phyloP scores from a whole-genome alignment of 352 stramenopile species.

The Pythium scleroteichum region DNA sequence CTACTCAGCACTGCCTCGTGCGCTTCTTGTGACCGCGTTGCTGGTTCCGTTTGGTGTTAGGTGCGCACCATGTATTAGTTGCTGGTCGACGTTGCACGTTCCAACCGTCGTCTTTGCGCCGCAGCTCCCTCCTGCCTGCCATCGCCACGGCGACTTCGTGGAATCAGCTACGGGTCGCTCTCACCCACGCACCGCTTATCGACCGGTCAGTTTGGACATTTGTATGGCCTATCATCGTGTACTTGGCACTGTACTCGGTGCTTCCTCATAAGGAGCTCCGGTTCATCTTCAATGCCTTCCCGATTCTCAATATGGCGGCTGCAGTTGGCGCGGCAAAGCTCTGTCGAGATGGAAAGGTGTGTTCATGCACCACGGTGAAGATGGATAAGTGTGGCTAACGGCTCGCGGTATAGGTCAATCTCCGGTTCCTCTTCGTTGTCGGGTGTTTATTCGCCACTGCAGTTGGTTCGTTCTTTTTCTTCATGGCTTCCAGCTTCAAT shows the following conservation, averaged over 20 bases:
- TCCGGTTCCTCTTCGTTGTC: constrained; percentile 56
- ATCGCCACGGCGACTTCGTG: constrained; percentile 44
- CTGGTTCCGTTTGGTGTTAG: constrained; percentile 84
- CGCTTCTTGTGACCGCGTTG: constrained; percentile 75
- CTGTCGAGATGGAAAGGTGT: constrained; percentile 41
- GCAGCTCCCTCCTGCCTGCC: constrained; percentile 47
- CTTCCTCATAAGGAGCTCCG: constrained; percentile 98
- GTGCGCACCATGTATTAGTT: constrained; percentile 28
- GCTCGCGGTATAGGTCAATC: constrained; percentile 33
- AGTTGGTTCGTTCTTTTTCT: constrained; percentile 55
- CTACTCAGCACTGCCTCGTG: constrained; percentile 91
- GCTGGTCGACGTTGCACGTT: not conserved
- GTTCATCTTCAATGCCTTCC: constrained; percentile 97
- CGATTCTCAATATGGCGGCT: constrained; percentile 94
- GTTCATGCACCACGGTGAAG: too few species aligned
- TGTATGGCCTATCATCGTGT: constrained; percentile 74
- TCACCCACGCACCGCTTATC: constrained; percentile 45
- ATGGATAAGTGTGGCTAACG: too few species aligned
- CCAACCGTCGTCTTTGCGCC: not conserved
- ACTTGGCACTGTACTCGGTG: constrained; percentile 94
- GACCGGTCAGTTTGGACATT: constrained; percentile 56
- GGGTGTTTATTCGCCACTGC: constrained; percentile 48
- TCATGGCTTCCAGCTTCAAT: constrained; percentile 84
- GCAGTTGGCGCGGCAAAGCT: constrained; percentile 81
- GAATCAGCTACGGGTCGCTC: constrained; percentile 35